A percentile compares a stretch with the other conserved stretches of the same genome.
phyloP scores from a whole-genome alignment of 371 early-diverging fungal species.

The Circinella minor region DNA sequence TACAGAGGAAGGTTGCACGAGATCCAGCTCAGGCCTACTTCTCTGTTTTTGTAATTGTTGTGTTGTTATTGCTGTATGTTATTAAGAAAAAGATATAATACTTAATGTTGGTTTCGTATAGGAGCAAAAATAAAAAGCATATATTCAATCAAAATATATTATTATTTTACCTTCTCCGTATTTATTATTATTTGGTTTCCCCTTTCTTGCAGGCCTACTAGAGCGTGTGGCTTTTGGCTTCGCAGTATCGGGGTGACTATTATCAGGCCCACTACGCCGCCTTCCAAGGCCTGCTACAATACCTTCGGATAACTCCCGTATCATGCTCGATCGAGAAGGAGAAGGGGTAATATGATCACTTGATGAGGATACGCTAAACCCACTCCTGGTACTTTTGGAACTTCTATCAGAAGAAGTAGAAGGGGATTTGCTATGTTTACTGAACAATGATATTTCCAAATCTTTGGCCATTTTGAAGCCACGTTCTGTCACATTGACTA shows the following conservation, averaged over 20 bases:
- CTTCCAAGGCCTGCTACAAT: conserved; percentile 11
- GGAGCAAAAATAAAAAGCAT: no score
- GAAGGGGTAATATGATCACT: conserved; percentile 21
- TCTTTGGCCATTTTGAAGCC: conserved; percentile 27
- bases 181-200: conserved; percentile 9
- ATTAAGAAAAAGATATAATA: background rate
- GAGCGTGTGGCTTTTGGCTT: conserved; percentile 1
- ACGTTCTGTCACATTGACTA: conserved; percentile 52
- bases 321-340: conserved; percentile 38
- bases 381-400: conserved; percentile 16
- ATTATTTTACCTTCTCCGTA: background rate
- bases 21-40: conserved; percentile 47
- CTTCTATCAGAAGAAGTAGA: conserved; percentile 43
- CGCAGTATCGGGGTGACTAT: background rate
- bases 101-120: background rate
- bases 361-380: background rate
- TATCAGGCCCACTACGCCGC: conserved; percentile 3
- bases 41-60: conserved; percentile 25
- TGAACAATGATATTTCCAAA: conserved; percentile 8
- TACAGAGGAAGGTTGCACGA: conserved; percentile 22
- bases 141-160: no score
- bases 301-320: conserved; percentile 29
- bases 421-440: conserved; percentile 39
- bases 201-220: conserved; percentile 10
- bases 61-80: background rate